Evolutionary conservation across 2,329 filamentous ascomycete species (phyloP).

Genomic region (Cyphellophora attinorum): DNA sequence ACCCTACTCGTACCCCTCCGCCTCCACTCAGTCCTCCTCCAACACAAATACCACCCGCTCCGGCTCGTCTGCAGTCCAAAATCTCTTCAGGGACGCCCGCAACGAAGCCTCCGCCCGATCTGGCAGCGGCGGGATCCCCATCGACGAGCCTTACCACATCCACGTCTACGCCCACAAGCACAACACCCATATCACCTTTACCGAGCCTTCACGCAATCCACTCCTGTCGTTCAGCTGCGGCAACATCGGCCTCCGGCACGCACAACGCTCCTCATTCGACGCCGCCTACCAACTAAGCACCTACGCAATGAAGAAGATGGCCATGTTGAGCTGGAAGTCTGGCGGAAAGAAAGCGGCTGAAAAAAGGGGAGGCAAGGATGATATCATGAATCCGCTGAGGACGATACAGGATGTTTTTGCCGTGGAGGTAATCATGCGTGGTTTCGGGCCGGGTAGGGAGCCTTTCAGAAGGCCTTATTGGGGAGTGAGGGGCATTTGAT

Average conservation of each 20-base stretch:
- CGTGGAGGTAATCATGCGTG: slow-evolving; percentile 72
- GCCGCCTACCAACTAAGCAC: slow-evolving; percentile 82
- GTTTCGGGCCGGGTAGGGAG: slow-evolving; percentile 78
- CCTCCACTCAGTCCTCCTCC: no score
- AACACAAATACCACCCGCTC: no score
- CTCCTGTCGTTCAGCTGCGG: slow-evolving; percentile 74
- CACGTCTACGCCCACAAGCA: slow-evolving; percentile 83
- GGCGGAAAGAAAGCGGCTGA: slow-evolving; percentile 58
- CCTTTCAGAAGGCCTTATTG: slow-evolving; percentile 78
- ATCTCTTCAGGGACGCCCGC: neutral
- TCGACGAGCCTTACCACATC: slow-evolving; percentile 64
- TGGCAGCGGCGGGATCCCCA: neutral
- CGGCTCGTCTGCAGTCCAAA: no score
- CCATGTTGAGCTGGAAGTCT: slow-evolving; percentile 67
- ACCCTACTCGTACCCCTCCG: no score
- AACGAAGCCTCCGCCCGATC: neutral
- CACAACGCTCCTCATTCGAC: slow-evolving; percentile 73
- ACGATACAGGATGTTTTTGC: no score
- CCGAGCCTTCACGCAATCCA: slow-evolving; percentile 67
- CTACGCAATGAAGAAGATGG: slow-evolving; percentile 73
- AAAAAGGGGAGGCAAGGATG: no score
- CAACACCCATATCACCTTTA: slow-evolving; percentile 90
- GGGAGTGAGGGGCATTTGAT: slow-evolving; percentile 73
- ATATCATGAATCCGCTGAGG: slow-evolving; percentile 52
- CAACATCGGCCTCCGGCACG: slow-evolving; percentile 85